phyloP scores from a whole-genome alignment of 352 stramenopile species.

The Phytophthora brassicae region DNA sequence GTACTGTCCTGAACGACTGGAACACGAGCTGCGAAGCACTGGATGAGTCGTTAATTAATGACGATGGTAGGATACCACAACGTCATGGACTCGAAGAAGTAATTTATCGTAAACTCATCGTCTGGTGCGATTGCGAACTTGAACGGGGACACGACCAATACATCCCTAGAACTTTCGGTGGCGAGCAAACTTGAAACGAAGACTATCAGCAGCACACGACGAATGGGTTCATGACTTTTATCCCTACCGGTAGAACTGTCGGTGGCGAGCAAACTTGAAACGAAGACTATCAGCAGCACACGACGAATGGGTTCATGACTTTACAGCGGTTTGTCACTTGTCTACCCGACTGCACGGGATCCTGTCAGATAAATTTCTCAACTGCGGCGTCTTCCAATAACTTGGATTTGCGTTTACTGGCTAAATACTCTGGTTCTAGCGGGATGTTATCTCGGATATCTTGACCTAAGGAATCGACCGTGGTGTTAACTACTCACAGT shows the following conservation, averaged over 20 bases:
- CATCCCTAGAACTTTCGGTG: conserved; percentile 20
- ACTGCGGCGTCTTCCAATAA: conserved; percentile 15
- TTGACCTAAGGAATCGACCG: conserved; percentile 75
- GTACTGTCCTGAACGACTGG: conserved; percentile 42
- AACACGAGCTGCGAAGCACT: conserved; percentile 23
- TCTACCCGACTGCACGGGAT: too few species aligned
- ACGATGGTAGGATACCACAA: conserved; percentile 46
- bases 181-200: conserved; percentile 23
- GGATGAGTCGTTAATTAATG: conserved; percentile 22
- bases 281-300: conserved; percentile 43
- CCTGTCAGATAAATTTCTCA: too few species aligned
- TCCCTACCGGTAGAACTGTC: too few species aligned
- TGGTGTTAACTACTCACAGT: conserved; percentile 94
- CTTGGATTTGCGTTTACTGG: conserved; percentile 25
- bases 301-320: conserved; percentile 37
- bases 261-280: conserved; percentile 23
- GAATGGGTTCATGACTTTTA: conserved; percentile 43
- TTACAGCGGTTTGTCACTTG: conserved; percentile 48
- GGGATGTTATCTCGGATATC: conserved; percentile 90
- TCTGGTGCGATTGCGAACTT: conserved; percentile 49
- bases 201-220: conserved; percentile 43
- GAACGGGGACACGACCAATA: conserved; percentile 49
- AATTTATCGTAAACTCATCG: conserved; percentile 43
- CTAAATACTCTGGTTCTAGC: conserved; percentile 78
- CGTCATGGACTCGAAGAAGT: conserved; percentile 41